Base-by-base conservation (phyloP, 2,329 filamentous ascomycete species). In the Diaporthe caulivora region DNA sequence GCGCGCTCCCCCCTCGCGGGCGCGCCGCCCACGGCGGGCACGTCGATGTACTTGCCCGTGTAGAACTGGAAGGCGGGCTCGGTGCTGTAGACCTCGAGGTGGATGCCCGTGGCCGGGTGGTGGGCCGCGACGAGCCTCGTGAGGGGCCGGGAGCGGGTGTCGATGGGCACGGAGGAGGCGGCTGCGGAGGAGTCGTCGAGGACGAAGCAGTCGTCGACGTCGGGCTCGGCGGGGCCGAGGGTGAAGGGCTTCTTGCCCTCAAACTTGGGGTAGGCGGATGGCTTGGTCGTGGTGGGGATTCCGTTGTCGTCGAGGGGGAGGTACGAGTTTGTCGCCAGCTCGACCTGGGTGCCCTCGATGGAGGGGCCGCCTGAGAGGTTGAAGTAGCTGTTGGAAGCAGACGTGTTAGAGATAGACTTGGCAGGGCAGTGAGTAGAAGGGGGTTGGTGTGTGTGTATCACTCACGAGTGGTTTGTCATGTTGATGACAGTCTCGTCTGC, bases 31-130 rank as follows among this genome's bases (percentile, higher is more conserved):
- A 91, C 86, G 40, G 86, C 92, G 0, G 94, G 92, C 17, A 97
- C 92, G 78, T 97, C 86, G 77, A 97, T 95, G 80, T 92, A 92
- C 80, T 94, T 92, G 76, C 96, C 97, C 0, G 95, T 97, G 84
- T 98, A 98, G 85, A 98, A 97, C 83, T 98, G 96, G 87, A 98
- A 98, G 0, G 95, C 94, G 0, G 97, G 97, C 86, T 98, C 96
- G 0, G 96, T 98, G 86, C 94, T 97, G 79, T 91, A 87, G 8
- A 98, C 93, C 83, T 98, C 94, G 65, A 98, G 90, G 81, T 97
- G 93, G 77, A 98, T 88, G 76, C 91, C 90, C 37, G 92, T 93
- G 65, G 86, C 87, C 8, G 94, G 90, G 82, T 98, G 94, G 82
- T 89, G 89, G 73, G 97, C 93, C 31, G 89, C 86, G 58, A 94